These are phyloP conservation scores for Gaertneriomyces semiglobifer DNA, from an alignment of 192 early-diverging fungal genomes.

Conservation along the genomic window DNA sequence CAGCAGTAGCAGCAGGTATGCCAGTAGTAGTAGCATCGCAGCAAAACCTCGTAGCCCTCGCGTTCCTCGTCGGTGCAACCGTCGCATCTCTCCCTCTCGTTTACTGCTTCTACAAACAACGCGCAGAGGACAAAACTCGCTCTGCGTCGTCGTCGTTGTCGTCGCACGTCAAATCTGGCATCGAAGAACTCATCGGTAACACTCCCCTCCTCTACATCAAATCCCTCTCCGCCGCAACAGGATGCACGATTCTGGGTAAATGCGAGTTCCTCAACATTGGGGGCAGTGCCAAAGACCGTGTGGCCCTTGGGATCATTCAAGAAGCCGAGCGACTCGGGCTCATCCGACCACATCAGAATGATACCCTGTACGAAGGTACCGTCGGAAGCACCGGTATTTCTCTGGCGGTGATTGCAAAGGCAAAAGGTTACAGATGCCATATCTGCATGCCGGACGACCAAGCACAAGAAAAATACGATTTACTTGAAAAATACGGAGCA, in stretches of 20 bases:
- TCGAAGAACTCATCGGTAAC: constrained; percentile 83
- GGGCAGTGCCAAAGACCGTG: constrained; percentile 90
- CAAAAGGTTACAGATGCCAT: constrained; percentile 86
- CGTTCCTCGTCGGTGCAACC: no score
- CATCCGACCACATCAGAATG: constrained; percentile 69
- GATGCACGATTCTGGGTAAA: constrained; percentile 75
- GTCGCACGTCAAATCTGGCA: constrained; percentile 38
- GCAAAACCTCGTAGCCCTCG: no score
- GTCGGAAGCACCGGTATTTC: constrained; percentile 96
- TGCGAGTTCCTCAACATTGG: constrained; percentile 88
- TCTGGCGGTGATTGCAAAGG: constrained; percentile 83
- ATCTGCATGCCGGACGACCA: constrained; percentile 80
- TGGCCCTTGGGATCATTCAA: constrained; percentile 81
- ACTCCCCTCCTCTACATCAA: constrained; percentile 85
- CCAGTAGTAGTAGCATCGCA: no score
- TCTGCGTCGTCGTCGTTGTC: background rate
- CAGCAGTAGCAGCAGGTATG: no score
- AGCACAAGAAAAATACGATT: constrained; percentile 81
- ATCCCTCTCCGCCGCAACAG: constrained; percentile 83
- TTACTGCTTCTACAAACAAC: no score
- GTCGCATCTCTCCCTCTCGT: no score
- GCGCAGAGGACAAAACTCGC: no score
- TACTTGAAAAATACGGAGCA: constrained; percentile 79
- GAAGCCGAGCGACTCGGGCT: constrained; percentile 68
- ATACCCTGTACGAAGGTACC: constrained; percentile 90